These are phyloP conservation scores for Pterocarpus macrocarpus DNA, from an alignment of 306 rosid species.

Conservation along the genomic window DNA sequence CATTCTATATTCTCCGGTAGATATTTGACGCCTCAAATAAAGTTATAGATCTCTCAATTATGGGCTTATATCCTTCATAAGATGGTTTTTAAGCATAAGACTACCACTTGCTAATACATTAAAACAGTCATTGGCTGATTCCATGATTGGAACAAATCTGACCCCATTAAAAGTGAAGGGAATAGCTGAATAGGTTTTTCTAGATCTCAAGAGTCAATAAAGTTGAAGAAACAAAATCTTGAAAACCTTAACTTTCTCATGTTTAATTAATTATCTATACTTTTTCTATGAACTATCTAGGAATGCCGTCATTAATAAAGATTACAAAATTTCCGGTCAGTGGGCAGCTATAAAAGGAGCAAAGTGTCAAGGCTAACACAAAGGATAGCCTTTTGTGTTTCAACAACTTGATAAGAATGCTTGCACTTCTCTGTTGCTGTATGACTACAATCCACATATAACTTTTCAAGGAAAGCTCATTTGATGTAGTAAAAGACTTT, in stretches of 20 bases:
- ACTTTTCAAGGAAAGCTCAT: slow-evolving; percentile 29
- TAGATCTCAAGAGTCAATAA: slow-evolving; percentile 27
- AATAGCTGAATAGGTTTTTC: slow-evolving; percentile 18
- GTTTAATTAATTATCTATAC: not conserved
- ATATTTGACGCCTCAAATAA: slow-evolving; percentile 27
- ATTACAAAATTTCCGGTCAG: slow-evolving; percentile 12
- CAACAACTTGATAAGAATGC: slow-evolving; percentile 19
- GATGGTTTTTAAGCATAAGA: not conserved
- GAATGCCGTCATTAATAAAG: not conserved
- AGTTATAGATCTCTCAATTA: slow-evolving; percentile 7
- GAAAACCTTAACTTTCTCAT: slow-evolving; percentile 27
- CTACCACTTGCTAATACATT: slow-evolving; percentile 1
- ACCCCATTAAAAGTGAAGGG: not conserved
- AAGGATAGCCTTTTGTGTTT: slow-evolving; percentile 9
- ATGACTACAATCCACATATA: slow-evolving; percentile 31
- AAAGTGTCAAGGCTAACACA: slow-evolving; percentile 6
- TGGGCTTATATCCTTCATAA: not conserved
- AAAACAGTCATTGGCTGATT: slow-evolving; percentile 2
- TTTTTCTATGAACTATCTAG: slow-evolving; percentile 4
- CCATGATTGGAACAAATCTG: slow-evolving; percentile 8
- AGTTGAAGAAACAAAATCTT: slow-evolving; percentile 16
- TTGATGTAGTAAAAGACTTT: slow-evolving; percentile 8
- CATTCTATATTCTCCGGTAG: slow-evolving; percentile 5
- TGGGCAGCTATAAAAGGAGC: slow-evolving; percentile 10
- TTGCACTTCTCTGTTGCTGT: not conserved